These are phyloP conservation scores for Limnanthes douglasii DNA, from an alignment of 345 rosid genomes.

Conservation along the genomic window DNA sequence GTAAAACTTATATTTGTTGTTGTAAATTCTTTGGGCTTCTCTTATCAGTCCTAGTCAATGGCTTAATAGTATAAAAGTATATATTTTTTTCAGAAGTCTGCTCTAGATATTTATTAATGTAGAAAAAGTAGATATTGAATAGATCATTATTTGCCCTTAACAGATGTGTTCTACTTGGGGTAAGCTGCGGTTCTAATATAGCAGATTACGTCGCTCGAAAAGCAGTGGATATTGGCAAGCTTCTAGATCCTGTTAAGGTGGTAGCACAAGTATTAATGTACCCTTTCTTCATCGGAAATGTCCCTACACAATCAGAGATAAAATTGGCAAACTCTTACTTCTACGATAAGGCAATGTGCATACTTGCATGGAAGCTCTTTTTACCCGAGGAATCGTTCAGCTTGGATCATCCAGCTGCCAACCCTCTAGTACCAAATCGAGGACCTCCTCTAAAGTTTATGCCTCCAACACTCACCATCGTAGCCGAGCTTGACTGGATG, in stretches of 20 bases:
- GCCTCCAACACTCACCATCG: slow-evolving; percentile 91
- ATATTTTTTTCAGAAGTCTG: too few relatives aligned
- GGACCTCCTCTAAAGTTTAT: slow-evolving; percentile 72
- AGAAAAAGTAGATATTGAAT: too few relatives aligned
- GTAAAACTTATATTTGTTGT: too few relatives aligned
- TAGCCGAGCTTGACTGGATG: slow-evolving; percentile 98
- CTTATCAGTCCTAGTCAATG: too few relatives aligned
- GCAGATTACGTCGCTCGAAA: slow-evolving; percentile 68
- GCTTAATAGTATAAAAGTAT: too few relatives aligned
- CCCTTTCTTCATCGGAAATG: slow-evolving; percentile 71
- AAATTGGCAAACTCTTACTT: slow-evolving; percentile 76
- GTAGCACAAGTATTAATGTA: slow-evolving; percentile 93
- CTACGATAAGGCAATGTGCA: slow-evolving; percentile 71
- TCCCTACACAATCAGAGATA: slow-evolving; percentile 78
- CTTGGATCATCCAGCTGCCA: slow-evolving; percentile 74
- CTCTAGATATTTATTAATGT: too few relatives aligned
- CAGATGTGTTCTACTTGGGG: slow-evolving; percentile 92
- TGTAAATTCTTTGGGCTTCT: too few relatives aligned
- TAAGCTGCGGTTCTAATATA: slow-evolving; percentile 87
- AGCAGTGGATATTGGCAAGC: slow-evolving; percentile 62
- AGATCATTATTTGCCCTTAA: too few relatives aligned
- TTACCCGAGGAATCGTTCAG: slow-evolving; percentile 63
- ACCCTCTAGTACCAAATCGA: slow-evolving; percentile 57
- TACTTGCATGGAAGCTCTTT: slow-evolving; percentile 84
- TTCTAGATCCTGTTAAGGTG: slow-evolving; percentile 73